Percentiles rank a stretch among this genome's conserved stretches.
Conservation (phyloP, 345 rosid species). For the Camelina laxa region DNA sequence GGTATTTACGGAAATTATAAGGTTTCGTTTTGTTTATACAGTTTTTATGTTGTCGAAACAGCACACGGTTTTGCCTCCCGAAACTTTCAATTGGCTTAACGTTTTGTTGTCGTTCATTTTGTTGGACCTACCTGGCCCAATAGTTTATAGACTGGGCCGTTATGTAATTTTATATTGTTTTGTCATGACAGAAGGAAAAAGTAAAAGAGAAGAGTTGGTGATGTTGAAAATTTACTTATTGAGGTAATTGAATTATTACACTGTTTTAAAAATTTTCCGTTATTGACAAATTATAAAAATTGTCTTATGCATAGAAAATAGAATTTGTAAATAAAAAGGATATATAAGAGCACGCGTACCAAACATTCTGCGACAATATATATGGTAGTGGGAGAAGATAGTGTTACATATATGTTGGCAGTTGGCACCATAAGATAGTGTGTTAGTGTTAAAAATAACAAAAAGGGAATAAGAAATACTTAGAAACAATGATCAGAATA, state of each 20-base stretch:
- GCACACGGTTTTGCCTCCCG: neutral
- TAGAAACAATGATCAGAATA: slow-evolving; percentile 15
- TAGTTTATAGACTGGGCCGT: neutral
- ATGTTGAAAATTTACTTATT: neutral
- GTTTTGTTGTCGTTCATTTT: neutral
- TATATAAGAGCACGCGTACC: slow-evolving; percentile 32
- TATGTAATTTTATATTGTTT: neutral
- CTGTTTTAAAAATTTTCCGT: too few species aligned
- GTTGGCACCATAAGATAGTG: slow-evolving; percentile 8
- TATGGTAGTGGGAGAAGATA: slow-evolving; percentile 33
- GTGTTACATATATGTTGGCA: slow-evolving; percentile 33
- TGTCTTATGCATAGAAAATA: neutral
- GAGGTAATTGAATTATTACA: neutral
- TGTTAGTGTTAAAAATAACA: slow-evolving; percentile 10
- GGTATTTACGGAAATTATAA: neutral
- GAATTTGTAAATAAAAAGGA: neutral
- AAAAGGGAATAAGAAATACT: slow-evolving; percentile 7
- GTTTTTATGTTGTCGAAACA: neutral
- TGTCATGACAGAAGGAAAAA: too few species aligned
- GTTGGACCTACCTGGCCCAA: slow-evolving; percentile 7
- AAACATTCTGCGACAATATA: slow-evolving; percentile 24
- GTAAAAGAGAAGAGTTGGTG: too few species aligned
- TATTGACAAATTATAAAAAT: neutral
- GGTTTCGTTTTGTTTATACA: neutral
- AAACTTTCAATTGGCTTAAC: neutral